phyloP scores from a whole-genome alignment of 768 basidiomycete genomes.

The Podaxis carcinomalis region DNA sequence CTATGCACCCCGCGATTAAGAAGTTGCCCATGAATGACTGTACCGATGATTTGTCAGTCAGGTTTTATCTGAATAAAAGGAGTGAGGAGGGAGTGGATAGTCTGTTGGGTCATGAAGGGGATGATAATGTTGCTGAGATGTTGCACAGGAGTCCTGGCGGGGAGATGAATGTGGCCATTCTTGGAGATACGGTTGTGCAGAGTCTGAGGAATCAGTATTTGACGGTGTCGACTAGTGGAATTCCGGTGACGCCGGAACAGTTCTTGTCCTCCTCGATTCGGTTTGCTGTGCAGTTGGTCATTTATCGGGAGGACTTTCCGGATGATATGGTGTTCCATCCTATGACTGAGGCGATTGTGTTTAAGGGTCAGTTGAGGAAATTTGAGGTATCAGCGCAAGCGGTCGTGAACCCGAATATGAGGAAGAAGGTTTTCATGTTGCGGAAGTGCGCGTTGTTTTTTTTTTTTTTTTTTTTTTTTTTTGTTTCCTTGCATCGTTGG shows the following conservation, averaged over 20 bases:
- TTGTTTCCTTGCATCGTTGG: slow-evolving; percentile 7
- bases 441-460: slow-evolving; percentile 74
- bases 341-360: slow-evolving; percentile 89
- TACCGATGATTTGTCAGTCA: slow-evolving; percentile 94
- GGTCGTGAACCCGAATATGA: slow-evolving; percentile 52
- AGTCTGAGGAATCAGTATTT: slow-evolving; percentile 34
- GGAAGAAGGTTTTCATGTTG: slow-evolving; percentile 85
- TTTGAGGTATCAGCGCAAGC: slow-evolving; percentile 40
- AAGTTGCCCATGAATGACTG: slow-evolving; percentile 97
- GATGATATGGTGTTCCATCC: slow-evolving; percentile 96
- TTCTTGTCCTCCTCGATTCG: slow-evolving; percentile 80
- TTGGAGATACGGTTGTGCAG: slow-evolving; percentile 18
- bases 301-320: slow-evolving; percentile 88
- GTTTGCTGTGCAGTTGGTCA: slow-evolving; percentile 83
- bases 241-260: slow-evolving; percentile 52
- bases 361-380: slow-evolving; percentile 67
- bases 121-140: slow-evolving; percentile 37
- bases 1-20: slow-evolving; percentile 93
- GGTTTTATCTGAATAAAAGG: slow-evolving; percentile 87
- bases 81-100: slow-evolving; percentile 35
- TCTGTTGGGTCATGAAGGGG: slow-evolving; percentile 32
- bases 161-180: background rate
- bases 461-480: no score
- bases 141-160: slow-evolving; percentile 18
- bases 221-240: slow-evolving; percentile 31